Base-by-base conservation (phyloP, 2,329 filamentous ascomycete genomes). In the Trichoderma sp. region DNA sequence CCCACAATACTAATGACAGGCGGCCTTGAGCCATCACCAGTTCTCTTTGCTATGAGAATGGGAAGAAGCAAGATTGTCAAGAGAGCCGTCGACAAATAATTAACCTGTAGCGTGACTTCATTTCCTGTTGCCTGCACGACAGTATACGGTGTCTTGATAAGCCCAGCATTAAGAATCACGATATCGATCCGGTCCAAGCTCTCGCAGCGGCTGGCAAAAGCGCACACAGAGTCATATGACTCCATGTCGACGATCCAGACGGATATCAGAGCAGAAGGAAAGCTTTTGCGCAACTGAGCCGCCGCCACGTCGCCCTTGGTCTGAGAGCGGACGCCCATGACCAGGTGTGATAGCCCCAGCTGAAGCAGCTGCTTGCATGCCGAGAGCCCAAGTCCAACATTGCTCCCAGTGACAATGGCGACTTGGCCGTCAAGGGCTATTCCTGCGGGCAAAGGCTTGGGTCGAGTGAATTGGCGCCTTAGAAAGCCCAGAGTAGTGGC, bases 361-460 rank as follows among this genome's bases (percentile, higher is more conserved):
- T 68, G 66, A 34, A 80, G 76, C n/a, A 81, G 76, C 47, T 83
- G 79, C 6, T 75, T 74, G 13, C 78, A 77, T n/a, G 77, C 75
- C 73, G 82, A 78, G 5, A 80, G 73, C 6, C 80, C 81, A 4
- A 83, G 70, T 2, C 82, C 80, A 7, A 73, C 75, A 68, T 81
- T 82, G 28, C 79, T 76, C 7, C 81, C 82, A 4, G 80, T 81
- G 26, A 83, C 71, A 61, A 82, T 74, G 53, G 80, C 71, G 3
- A 75, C 73, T 28, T 77, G 71, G 6, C 74, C 75, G 15, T 1
- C 23, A 17, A 63, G 67, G 1, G 63, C 12, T 6, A 23, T 53
- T 13, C 20, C 63, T 12, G 8, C 6, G 7, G 63, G 43, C 12
- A 66, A 15, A 3, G 63, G n/a, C 20, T 66, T 66, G 8, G 30